Conservation (phyloP, 257 asterid genomes). For the Solanum piurae region DNA sequence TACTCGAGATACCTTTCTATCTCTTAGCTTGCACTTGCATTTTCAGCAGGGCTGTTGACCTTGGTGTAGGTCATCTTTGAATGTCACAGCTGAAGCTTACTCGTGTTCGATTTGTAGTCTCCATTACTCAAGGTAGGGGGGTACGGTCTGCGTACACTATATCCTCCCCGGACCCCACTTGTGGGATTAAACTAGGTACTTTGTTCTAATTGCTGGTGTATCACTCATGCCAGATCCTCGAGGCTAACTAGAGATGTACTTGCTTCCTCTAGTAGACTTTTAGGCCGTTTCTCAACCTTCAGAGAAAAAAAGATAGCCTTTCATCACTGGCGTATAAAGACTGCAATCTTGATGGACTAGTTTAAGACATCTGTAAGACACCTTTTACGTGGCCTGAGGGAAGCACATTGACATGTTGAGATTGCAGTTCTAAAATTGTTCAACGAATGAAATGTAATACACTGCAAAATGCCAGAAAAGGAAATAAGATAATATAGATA, state of each 20-base stretch:
- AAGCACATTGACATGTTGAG: background rate
- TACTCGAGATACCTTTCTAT: background rate
- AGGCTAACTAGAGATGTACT: background rate
- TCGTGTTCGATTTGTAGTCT: background rate
- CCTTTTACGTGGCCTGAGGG: background rate
- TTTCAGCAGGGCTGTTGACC: background rate
- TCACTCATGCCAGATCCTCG: background rate
- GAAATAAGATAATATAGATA: background rate
- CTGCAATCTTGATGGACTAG: background rate
- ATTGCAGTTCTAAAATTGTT: background rate
- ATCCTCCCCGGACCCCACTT: background rate
- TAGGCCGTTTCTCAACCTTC: background rate
- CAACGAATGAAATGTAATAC: background rate
- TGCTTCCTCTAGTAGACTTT: background rate
- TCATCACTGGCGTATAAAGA: background rate
- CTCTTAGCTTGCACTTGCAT: background rate
- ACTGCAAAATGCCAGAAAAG: background rate
- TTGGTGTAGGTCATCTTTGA: background rate
- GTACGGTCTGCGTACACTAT: background rate
- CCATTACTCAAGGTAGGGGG: background rate
- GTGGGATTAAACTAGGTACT: background rate
- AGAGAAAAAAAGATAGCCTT: background rate
- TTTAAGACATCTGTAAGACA: background rate
- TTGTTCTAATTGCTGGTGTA: accelerated
- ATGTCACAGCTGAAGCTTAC: background rate